A percentile compares a stretch with the other conserved stretches of the same genome.
phyloP scores from a whole-genome alignment of 495 filamentous ascomycete species.

The Talaromyces stipitatus region DNA sequence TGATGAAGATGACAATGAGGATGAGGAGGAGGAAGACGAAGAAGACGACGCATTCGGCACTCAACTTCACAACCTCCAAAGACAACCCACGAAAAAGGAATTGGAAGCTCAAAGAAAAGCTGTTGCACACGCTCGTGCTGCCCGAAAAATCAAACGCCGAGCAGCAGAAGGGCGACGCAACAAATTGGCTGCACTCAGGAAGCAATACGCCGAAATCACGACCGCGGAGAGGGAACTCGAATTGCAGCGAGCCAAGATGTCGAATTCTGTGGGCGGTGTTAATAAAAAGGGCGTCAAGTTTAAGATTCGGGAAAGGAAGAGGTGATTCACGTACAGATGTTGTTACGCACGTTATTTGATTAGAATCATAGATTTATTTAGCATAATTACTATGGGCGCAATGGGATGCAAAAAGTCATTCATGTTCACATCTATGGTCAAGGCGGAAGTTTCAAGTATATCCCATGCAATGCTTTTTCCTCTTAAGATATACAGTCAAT shows the following conservation, averaged over 20 bases:
- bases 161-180: conserved; percentile 38
- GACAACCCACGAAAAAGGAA: conserved; percentile 27
- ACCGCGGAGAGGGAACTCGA: conserved; percentile 72
- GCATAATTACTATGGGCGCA: not conserved
- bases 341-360: not conserved
- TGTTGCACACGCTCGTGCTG: conserved; percentile 30
- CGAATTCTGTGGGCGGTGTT: conserved; percentile 67
- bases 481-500: not conserved
- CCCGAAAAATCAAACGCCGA: conserved; percentile 42
- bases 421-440: not conserved
- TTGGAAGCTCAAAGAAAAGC: conserved; percentile 33
- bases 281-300: conserved; percentile 78
- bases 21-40: conserved; percentile 21
- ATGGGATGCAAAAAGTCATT: not conserved
- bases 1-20: conserved; percentile 15
- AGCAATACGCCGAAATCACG: conserved; percentile 61
- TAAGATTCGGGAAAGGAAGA: conserved; percentile 76
- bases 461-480: not conserved
- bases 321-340: conserved; percentile 24
- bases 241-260: conserved; percentile 70
- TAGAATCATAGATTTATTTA: not conserved
- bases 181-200: conserved; percentile 57
- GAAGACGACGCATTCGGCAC: conserved; percentile 21
- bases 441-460: not conserved
- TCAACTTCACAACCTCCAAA: conserved; percentile 20